Base-by-base conservation (phyloP, 1,284 basidiomycete genomes). In the Cryptococcus maquisensis region DNA sequence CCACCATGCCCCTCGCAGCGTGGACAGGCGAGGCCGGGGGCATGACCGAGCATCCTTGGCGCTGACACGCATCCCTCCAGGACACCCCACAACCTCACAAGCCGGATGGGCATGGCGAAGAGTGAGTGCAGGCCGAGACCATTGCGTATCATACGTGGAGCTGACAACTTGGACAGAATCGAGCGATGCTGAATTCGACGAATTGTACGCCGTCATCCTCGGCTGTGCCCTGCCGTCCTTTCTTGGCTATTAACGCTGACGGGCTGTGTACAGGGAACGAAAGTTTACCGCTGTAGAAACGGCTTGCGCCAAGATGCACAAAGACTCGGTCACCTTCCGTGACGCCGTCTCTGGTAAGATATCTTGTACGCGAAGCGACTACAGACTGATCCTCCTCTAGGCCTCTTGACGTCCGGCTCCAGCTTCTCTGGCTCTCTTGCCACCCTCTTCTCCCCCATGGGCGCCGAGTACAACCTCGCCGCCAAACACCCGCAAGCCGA, bases 251-350 rank as follows among this genome's bases (percentile, higher is more conserved):
- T 0, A 5, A 24, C 3, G 5, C 23, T 44, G 23, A 44, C 39
- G 16, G 12, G 20, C 44, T 39, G 9, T 28, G 38, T 20, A 15
- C 43, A 77, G 75, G 66, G 82, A 86, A 59, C 82, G 87, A 54
- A 84, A 88, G 68, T 95, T 95, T 72, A 76, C 82, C 16, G 75
- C 81, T 8, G 81, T 95, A 63, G 92, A 98, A 76, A 78, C 83
- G 54, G 86, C 89, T 15, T 83, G 87, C 0, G 91, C 93, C 69
- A 94, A 94, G 78, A 80, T 98, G 57, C 76, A 91, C 63, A 97
- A 97, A 78, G 94, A 99, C 70, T 86, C 88, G 41, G 88, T 88
- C 65, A 81, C 85, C 6, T 98, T 93, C 77, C 84, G 84, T 9
- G 92, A 98, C 52, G 83, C 86, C 26, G 87, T 95, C 51, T 82